Percentiles rank a stretch among this genome's conserved stretches.
These are phyloP conservation scores for Fusarium sp. DNA, from an alignment of 2,329 filamentous ascomycete species.

Conservation along the genomic window DNA sequence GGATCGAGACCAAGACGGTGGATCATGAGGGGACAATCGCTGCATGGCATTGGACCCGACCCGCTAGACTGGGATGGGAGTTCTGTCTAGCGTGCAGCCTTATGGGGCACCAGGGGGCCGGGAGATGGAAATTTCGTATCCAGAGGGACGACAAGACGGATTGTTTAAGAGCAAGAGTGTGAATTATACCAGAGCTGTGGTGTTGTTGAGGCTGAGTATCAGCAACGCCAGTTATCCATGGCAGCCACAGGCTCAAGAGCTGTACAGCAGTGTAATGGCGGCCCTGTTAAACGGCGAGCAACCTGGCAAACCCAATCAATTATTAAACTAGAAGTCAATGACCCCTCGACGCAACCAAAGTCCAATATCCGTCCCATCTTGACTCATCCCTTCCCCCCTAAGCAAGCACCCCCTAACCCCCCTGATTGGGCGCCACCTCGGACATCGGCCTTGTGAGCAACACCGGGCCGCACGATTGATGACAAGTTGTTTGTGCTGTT, in stretches of 20 bases:
- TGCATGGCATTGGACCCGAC: neutral
- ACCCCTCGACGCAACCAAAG: slow-evolving; percentile 9
- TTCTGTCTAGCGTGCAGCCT: slow-evolving; percentile 19
- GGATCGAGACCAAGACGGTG: slow-evolving; percentile 29
- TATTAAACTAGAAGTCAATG: slow-evolving; percentile 26
- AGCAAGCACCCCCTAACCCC: neutral
- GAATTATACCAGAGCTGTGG: neutral
- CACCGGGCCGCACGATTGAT: slow-evolving; percentile 42
- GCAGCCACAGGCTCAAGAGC: too few relatives aligned
- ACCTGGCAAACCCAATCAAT: too few relatives aligned
- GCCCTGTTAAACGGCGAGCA: too few relatives aligned
- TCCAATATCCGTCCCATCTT: neutral
- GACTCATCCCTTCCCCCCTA: slow-evolving; percentile 1
- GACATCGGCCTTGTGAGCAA: slow-evolving; percentile 50
- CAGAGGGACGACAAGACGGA: neutral
- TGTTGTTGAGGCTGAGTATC: too few relatives aligned
- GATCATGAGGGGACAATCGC: slow-evolving; percentile 7
- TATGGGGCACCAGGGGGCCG: slow-evolving; percentile 18
- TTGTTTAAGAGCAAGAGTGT: neutral
- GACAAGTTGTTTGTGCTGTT: slow-evolving; percentile 1
- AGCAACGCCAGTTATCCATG: too few relatives aligned
- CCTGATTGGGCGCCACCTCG: slow-evolving; percentile 44
- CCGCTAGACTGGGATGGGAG: slow-evolving; percentile 5
- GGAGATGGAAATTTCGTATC: neutral
- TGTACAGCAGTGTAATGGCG: too few relatives aligned